Conservation (phyloP, 2,329 filamentous ascomycete genomes). For the Clonostachys rosea region DNA sequence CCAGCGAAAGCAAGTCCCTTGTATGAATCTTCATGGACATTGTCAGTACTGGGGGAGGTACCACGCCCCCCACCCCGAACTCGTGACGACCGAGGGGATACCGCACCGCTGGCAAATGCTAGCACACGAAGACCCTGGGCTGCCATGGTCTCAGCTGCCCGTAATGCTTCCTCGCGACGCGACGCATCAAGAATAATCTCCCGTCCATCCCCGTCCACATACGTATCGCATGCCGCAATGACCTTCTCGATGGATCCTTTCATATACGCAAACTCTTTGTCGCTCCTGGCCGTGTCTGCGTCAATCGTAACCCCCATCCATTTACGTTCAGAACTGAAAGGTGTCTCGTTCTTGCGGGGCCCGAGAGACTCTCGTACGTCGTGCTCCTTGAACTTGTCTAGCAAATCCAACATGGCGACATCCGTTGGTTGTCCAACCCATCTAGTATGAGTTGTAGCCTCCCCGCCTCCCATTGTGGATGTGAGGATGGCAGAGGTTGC, state of each 20-base stretch:
- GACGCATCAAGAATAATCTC: constrained; percentile 80
- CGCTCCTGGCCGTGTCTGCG: constrained; percentile 43
- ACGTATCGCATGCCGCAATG: constrained; percentile 83
- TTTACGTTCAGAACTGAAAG: constrained; percentile 95
- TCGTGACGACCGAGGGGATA: constrained; percentile 32
- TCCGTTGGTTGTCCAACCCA: constrained; percentile 98
- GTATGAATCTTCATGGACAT: constrained; percentile 64
- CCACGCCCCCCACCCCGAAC: constrained; percentile 15
- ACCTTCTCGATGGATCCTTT: constrained; percentile 92
- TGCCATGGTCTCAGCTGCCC: constrained; percentile 83
- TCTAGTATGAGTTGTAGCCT: constrained; percentile 65
- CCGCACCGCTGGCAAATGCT: constrained; percentile 83
- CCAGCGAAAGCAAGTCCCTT: constrained; percentile 84
- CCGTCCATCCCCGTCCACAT: constrained; percentile 78
- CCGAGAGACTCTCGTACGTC: constrained; percentile 85
- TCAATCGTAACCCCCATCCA: constrained; percentile 97
- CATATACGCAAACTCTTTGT: constrained; percentile 84
- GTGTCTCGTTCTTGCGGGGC: constrained; percentile 77
- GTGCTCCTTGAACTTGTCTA: constrained; percentile 87
- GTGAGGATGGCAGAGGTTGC: constrained; percentile 74
- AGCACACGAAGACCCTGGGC: constrained; percentile 84
- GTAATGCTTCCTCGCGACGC: constrained; percentile 67
- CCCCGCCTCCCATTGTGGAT: constrained; percentile 65
- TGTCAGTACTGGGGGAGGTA: constrained; percentile 15
- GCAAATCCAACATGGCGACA: constrained; percentile 89